Evolutionary conservation across 345 rosid genomes (phyloP).

Genomic region (Pseudoturritis turrita): DNA sequence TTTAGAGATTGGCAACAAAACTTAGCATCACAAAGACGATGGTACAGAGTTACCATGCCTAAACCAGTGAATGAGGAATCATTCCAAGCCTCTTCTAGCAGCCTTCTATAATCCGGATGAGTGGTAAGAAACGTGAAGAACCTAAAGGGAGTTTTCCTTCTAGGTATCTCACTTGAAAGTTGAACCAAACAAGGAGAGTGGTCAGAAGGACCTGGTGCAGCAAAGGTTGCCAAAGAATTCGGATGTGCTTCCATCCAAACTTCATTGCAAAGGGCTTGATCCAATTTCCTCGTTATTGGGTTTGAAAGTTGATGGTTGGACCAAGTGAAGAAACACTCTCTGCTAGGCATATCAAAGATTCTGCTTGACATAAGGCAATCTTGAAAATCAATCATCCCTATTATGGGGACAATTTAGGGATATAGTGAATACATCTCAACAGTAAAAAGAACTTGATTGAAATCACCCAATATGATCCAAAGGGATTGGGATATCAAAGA

Average conservation of each 20-base stretch:
- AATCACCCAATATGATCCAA: background rate
- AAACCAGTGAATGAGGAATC: too few species aligned
- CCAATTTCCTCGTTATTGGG: background rate
- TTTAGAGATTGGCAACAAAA: background rate
- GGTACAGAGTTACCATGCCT: too few species aligned
- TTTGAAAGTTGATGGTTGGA: too few species aligned
- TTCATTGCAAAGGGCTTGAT: background rate
- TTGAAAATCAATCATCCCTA: background rate
- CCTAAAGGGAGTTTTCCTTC: background rate
- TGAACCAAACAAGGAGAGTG: background rate
- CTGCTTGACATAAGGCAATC: accelerated
- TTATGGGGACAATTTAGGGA: accelerated
- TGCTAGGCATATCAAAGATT: background rate
- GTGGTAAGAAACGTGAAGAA: background rate
- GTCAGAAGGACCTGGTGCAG: background rate
- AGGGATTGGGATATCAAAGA: background rate
- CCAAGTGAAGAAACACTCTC: background rate
- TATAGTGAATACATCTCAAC: background rate
- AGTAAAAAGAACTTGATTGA: too few species aligned
- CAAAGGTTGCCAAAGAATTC: background rate
- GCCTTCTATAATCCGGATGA: too few species aligned
- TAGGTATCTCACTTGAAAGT: too few species aligned
- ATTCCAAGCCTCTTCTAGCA: too few species aligned
- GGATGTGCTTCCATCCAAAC: background rate
- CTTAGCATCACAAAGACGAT: background rate